phyloP scores from a whole-genome alignment of 169 alveolate species.

The Cryptosporidium viatorum region DNA sequence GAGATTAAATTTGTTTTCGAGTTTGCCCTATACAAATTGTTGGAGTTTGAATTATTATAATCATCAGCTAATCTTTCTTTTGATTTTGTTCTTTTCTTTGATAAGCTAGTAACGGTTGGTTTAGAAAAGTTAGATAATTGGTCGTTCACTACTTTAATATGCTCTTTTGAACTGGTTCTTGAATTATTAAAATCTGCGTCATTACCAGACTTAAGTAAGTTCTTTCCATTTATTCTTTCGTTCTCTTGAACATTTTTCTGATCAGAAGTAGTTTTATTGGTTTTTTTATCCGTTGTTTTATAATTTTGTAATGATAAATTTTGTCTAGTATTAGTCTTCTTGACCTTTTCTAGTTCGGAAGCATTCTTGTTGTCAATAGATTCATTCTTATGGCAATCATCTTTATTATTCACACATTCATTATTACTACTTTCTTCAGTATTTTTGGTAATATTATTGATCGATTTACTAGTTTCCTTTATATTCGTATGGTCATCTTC shows the following conservation, averaged over 20 bases:
- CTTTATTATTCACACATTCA: not conserved
- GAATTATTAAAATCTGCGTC: not conserved
- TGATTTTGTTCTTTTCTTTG: constrained; percentile 57
- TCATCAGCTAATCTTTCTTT: constrained; percentile 15
- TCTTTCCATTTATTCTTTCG: not conserved
- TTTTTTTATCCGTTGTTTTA: not conserved
- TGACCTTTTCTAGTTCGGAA: not conserved
- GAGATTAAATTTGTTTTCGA: constrained; percentile 1
- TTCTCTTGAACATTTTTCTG: constrained; percentile 10
- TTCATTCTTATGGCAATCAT: not conserved
- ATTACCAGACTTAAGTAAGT: not conserved
- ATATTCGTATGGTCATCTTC: not conserved
- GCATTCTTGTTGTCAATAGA: not conserved
- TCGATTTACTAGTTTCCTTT: not conserved
- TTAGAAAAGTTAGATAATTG: not conserved
- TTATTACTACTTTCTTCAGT: not conserved
- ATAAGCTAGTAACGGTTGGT: constrained; percentile 5
- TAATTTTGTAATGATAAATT: constrained; percentile 16
- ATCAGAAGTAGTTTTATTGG: not conserved
- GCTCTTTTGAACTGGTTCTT: not conserved
- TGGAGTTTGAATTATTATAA: not conserved
- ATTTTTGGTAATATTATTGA: not conserved
- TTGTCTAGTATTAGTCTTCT: not conserved
- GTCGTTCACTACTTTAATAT: not conserved
- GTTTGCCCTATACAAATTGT: not conserved